Evolutionary conservation across 208 protist genomes (phyloP), one percentile per base, ranked within the genome.

Genomic region (Trypanosoma cruzi): DNA sequence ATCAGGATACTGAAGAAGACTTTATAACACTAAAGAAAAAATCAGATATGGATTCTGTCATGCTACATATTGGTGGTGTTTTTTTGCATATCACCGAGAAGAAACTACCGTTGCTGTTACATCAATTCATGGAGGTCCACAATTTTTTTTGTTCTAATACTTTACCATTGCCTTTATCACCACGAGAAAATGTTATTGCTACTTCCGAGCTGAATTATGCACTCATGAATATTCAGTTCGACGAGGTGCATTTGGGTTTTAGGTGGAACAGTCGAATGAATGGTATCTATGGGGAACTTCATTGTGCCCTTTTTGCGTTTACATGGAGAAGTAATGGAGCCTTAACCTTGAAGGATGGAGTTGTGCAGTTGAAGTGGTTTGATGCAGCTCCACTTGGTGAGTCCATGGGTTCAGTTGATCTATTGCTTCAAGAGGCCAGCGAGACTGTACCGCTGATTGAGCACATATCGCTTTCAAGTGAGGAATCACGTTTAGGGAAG

Each of bases 161-260:
- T 56, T 50, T 34, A 29, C 14, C 32, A 34, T 34, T 67, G 18
- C 62, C 62, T 32, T 24, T 24, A 24, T 49, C 22, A 20, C 40
- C 62, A 44, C 29, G 26, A 48, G 24, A 13, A 48, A 16, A 24
- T 48, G 64, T 26, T 34, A 36, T 11, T 46, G 40, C 36, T 62
- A 14, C 4, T 42, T 42, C 42, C 40, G n/a, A 53, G 0, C 32
- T 48, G 13, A 46, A 2, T 52, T 29, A 31, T 64, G 29, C 2
- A 31, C 31, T 0, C 37, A 28, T 71, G 2, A 63, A 26, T 28
- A 42, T 64, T 36, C 36, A 31, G 10, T 14, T 64, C 49, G 34
- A 7, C 1, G 56, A 71, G 48, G 14, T 48, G 20, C 46, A 48
- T 46, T 46, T 71, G 26, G 66, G 66, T 18, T 71, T 71, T 71